These are phyloP conservation scores for Crinitomyces ghanaensis DNA, from an alignment of 805 yeast species.

Conservation along the genomic window DNA sequence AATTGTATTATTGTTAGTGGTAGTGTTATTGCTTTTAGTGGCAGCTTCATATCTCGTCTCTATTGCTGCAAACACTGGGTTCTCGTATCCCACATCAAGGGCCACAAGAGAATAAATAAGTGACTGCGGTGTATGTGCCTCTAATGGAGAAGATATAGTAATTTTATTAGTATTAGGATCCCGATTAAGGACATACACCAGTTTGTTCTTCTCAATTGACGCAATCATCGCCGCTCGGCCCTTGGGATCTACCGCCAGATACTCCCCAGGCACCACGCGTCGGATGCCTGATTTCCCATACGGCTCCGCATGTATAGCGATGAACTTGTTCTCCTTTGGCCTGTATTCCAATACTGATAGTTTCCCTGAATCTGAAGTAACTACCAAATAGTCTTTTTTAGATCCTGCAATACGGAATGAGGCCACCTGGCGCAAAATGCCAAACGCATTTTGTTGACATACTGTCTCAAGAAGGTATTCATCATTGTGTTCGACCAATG, in stretches of 20 bases:
- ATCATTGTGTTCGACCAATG: constrained; percentile 39
- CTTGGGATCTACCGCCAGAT: constrained; percentile 56
- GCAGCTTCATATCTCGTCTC: constrained; percentile 46
- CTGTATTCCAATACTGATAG: constrained; percentile 42
- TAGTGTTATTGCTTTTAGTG: too few relatives aligned
- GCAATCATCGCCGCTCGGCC: constrained; percentile 59
- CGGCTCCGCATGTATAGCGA: constrained; percentile 44
- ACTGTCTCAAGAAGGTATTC: constrained; percentile 43
- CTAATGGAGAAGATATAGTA: constrained; percentile 62
- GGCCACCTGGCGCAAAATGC: constrained; percentile 42
- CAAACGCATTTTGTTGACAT: constrained; percentile 40
- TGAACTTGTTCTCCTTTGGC: constrained; percentile 29
- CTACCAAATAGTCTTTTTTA: constrained; percentile 43
- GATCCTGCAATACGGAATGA: constrained; percentile 44
- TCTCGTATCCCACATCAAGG: constrained; percentile 67
- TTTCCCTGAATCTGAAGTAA: constrained; percentile 75
- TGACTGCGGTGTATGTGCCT: constrained; percentile 40
- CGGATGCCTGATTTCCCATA: constrained; percentile 65
- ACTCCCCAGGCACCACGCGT: constrained; percentile 64
- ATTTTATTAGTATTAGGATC: constrained; percentile 37
- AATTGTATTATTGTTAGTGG: constrained; percentile 7
- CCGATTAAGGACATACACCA: constrained; percentile 53
- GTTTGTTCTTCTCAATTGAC: constrained; percentile 62
- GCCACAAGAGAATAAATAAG: constrained; percentile 46
- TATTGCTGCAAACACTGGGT: constrained; percentile 74